Evolutionary conservation across 345 rosid species (phyloP).

Genomic region (Gossypium raimondii): DNA sequence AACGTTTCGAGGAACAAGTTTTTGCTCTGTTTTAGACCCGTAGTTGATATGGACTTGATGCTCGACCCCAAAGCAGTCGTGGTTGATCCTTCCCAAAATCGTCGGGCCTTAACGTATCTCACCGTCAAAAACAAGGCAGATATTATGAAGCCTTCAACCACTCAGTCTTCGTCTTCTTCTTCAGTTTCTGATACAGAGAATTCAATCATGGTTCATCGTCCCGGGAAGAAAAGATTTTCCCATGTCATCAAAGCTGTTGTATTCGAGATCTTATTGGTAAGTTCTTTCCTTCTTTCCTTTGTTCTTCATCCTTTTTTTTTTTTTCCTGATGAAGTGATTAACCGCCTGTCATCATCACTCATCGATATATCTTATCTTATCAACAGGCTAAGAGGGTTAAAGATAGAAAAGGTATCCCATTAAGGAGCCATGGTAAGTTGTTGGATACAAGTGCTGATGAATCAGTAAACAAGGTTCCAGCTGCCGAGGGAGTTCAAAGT

Average conservation of each 20-base stretch:
- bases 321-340: not conserved
- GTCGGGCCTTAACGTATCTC: not conserved
- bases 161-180: not conserved
- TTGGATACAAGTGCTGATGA: not conserved
- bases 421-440: not conserved
- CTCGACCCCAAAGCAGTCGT: not conserved
- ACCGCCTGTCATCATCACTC: not conserved
- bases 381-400: slow-evolving; percentile 29
- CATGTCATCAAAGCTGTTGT: slow-evolving; percentile 33
- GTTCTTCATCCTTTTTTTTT: not conserved
- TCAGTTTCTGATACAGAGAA: slow-evolving; percentile 9
- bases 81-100: slow-evolving; percentile 9
- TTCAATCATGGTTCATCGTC: slow-evolving; percentile 11
- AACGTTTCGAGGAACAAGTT: slow-evolving; percentile 37
- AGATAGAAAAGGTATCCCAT: slow-evolving; percentile 10
- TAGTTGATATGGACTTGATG: slow-evolving; percentile 29
- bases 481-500: not conserved
- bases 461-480: not conserved
- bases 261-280: slow-evolving; percentile 35
- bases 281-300: not conserved
- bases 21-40: slow-evolving; percentile 44
- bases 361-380: not conserved
- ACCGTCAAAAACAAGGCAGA: not conserved
- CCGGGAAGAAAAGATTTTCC: slow-evolving; percentile 24
- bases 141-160: not conserved